These are phyloP conservation scores for Mitragyna speciosa DNA, from an alignment of 257 asterid species.

Conservation along the genomic window DNA sequence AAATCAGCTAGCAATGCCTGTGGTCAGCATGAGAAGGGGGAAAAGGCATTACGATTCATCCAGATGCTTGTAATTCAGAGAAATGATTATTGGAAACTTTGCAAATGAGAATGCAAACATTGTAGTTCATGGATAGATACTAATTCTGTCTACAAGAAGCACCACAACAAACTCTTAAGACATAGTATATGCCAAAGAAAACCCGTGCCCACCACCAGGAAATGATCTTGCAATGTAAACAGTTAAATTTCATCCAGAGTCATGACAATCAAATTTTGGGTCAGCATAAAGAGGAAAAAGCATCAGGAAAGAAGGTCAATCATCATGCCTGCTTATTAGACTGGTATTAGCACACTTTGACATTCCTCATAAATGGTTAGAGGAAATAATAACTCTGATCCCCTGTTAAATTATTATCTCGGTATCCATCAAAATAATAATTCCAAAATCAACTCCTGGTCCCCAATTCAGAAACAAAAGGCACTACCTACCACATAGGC, in stretches of 20 bases:
- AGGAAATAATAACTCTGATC: not conserved
- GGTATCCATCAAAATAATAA: not conserved
- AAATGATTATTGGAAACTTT: not conserved
- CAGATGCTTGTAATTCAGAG: not conserved
- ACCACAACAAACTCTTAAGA: not conserved
- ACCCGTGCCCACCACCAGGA: not conserved
- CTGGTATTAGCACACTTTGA: not conserved
- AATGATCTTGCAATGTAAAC: not conserved
- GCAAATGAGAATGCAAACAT: not conserved
- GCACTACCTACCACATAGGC: not conserved
- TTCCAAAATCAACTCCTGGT: not conserved
- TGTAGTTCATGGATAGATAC: not conserved
- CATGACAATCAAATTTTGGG: not conserved
- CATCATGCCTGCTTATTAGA: not conserved
- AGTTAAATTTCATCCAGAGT: not conserved
- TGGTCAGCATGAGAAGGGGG: constrained; percentile 23
- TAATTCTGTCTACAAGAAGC: not conserved
- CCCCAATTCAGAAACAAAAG: not conserved
- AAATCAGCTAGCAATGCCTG: constrained; percentile 84
- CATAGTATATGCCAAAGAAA: not conserved
- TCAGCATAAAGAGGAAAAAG: not conserved
- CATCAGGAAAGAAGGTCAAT: not conserved
- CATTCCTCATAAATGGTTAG: not conserved
- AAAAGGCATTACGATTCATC: not conserved
- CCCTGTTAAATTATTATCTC: not conserved